Percentiles rank a stretch among this genome's conserved stretches.
Evolutionary conservation across 2,329 filamentous ascomycete species (phyloP).

Genomic region (Fusarium beomiforme): DNA sequence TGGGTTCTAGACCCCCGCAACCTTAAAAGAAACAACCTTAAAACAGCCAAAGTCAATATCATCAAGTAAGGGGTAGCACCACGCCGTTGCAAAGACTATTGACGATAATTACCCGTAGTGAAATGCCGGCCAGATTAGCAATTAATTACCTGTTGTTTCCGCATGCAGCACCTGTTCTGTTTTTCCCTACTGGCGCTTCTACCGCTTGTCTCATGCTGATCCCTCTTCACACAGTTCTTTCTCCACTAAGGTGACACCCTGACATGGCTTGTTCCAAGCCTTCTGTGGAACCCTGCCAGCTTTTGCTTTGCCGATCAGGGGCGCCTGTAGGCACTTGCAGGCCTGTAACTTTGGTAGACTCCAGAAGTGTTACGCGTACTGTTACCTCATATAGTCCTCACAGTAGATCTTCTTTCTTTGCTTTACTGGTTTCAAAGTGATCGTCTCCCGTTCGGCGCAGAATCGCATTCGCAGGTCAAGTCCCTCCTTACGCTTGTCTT

Average conservation of each 20-base stretch:
- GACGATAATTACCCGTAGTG: neutral
- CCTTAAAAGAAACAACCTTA: constrained; percentile 16
- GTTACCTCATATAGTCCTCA: constrained; percentile 24
- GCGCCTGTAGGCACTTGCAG: constrained; percentile 1
- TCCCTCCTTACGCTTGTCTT: constrained; percentile 29
- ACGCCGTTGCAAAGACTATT: neutral
- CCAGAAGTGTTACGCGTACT: constrained; percentile 20
- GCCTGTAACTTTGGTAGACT: constrained; percentile 22
- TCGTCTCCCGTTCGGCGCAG: neutral
- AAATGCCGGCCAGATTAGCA: neutral
- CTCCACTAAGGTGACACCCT: constrained; percentile 6
- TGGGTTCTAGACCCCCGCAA: constrained; percentile 5
- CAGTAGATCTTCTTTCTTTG: neutral
- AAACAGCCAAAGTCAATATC: neutral
- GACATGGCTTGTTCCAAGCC: constrained; percentile 10
- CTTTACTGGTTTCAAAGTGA: neutral
- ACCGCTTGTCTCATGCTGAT: constrained; percentile 4
- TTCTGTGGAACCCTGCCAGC: constrained; percentile 18
- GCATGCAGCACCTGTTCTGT: neutral
- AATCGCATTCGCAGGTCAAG: constrained; percentile 4
- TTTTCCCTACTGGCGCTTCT: neutral
- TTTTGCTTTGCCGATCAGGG: constrained; percentile 20
- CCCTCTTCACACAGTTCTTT: neutral
- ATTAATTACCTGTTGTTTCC: neutral
- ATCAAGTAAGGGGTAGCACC: neutral